Evolutionary conservation across 306 rosid genomes (phyloP).

Genomic region (Cicer arietinum): DNA sequence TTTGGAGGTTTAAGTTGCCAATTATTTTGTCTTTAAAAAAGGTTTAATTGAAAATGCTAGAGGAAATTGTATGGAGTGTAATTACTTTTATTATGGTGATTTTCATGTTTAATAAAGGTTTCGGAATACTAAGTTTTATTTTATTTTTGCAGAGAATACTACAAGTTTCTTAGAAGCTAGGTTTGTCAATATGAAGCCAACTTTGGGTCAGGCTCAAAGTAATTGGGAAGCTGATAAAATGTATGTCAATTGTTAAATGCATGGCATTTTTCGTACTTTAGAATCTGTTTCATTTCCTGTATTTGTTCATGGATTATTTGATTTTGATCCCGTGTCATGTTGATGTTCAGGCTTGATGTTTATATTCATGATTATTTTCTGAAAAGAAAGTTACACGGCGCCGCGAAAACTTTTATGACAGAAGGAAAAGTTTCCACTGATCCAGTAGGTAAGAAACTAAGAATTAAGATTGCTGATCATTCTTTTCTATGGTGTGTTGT

Average conservation of each 20-base stretch:
- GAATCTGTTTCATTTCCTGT: background rate
- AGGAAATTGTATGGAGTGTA: slow-evolving; percentile 10
- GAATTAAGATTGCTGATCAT: slow-evolving; percentile 27
- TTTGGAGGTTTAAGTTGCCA: background rate
- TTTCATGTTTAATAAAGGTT: background rate
- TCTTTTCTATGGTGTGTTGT: slow-evolving; percentile 26
- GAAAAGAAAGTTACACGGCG: slow-evolving; percentile 70
- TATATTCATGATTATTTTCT: slow-evolving; percentile 85
- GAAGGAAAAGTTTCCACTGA: slow-evolving; percentile 88
- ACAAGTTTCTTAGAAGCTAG: slow-evolving; percentile 27
- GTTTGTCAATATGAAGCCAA: slow-evolving; percentile 47
- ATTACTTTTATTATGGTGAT: slow-evolving; percentile 22
- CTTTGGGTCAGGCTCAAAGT: slow-evolving; percentile 81
- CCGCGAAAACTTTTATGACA: slow-evolving; percentile 82
- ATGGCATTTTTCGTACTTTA: background rate
- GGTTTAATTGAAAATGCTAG: slow-evolving; percentile 21
- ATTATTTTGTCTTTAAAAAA: background rate
- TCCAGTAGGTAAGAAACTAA: slow-evolving; percentile 71
- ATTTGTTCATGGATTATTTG: slow-evolving; percentile 10
- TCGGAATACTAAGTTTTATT: slow-evolving; percentile 19
- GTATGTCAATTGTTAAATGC: slow-evolving; percentile 45
- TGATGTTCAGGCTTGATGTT: slow-evolving; percentile 83
- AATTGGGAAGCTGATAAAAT: slow-evolving; percentile 98
- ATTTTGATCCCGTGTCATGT: background rate
- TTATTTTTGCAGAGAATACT: slow-evolving; percentile 47